Percentiles rank a stretch among this genome's conserved stretches.
phyloP scores from a whole-genome alignment of 202 grass and related monocot genomes.

The Saccharum hybrid region DNA sequence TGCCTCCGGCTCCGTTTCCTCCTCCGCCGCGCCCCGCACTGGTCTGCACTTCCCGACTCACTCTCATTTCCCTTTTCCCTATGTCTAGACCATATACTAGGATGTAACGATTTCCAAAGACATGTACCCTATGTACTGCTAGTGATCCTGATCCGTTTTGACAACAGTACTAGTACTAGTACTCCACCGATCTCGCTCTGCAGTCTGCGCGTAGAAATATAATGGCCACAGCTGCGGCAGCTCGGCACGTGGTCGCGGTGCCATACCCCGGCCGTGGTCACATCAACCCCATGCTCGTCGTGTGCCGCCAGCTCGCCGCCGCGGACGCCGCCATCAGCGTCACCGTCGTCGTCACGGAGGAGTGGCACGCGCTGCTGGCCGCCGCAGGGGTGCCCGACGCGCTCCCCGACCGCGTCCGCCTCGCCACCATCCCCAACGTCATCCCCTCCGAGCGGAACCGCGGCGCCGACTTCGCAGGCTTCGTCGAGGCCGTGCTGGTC shows the following conservation, averaged over 20 bases:
- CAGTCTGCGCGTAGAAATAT: not conserved
- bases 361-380: constrained; percentile 62
- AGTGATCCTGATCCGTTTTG: no score
- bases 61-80: no score
- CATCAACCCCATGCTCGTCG: constrained; percentile 74
- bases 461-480: constrained; percentile 43
- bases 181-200: not conserved
- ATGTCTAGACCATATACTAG: no score
- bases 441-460: constrained; percentile 58
- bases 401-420: constrained; percentile 44
- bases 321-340: constrained; percentile 37
- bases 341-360: constrained; percentile 71
- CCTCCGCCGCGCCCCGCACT: no score
- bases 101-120: no score
- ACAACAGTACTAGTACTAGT: no score
- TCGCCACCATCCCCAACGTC: constrained; percentile 58
- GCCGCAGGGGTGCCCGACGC: not conserved
- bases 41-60: no score
- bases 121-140: no score
- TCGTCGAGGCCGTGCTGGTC: constrained; percentile 55
- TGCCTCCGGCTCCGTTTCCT: no score
- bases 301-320: constrained; percentile 56
- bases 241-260: constrained; percentile 59
- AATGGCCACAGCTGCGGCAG: constrained; percentile 30
- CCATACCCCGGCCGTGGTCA: constrained; percentile 73